Percentiles rank a stretch among this genome's conserved stretches.
Evolutionary conservation across 805 yeast genomes (phyloP).

Genomic region (Lipomyces kockii): DNA sequence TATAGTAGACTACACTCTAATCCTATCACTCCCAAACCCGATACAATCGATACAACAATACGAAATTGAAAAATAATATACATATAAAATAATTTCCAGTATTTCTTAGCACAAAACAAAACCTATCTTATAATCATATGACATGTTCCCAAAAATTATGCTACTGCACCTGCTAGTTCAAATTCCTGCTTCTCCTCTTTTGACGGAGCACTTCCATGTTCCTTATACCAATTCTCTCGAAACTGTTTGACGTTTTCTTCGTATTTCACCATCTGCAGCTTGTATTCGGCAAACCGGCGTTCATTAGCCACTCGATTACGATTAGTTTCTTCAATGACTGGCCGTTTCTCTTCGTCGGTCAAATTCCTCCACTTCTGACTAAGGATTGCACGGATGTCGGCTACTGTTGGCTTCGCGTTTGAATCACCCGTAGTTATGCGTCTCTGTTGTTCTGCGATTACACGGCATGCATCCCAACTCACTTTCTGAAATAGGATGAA

Average conservation of each 20-base stretch:
- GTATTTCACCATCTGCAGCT: slow-evolving; percentile 41
- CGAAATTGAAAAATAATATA: slow-evolving; percentile 2
- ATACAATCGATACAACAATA: not conserved
- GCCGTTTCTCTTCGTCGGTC: slow-evolving; percentile 46
- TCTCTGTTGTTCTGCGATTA: slow-evolving; percentile 45
- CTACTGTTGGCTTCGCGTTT: slow-evolving; percentile 45
- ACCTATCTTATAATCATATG: too few relatives aligned
- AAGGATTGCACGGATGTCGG: slow-evolving; percentile 49
- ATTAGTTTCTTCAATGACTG: slow-evolving; percentile 34
- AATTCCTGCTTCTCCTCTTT: slow-evolving; percentile 40
- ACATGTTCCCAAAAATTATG: not conserved
- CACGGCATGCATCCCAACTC: slow-evolving; percentile 49
- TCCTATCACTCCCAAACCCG: not conserved
- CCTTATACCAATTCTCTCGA: slow-evolving; percentile 47
- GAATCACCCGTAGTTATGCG: slow-evolving; percentile 43
- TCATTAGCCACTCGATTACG: slow-evolving; percentile 36
- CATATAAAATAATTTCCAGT: not conserved
- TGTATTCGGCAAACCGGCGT: slow-evolving; percentile 22
- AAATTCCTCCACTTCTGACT: slow-evolving; percentile 51
- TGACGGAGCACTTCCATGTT: slow-evolving; percentile 43
- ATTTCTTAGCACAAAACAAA: not conserved
- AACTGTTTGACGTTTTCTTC: slow-evolving; percentile 48
- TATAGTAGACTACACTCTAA: not conserved
- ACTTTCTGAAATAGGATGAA: slow-evolving; percentile 50
- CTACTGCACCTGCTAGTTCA: slow-evolving; percentile 22